Base-by-base conservation (phyloP, 192 early-diverging fungal genomes). In the Allomyces javanicus region DNA sequence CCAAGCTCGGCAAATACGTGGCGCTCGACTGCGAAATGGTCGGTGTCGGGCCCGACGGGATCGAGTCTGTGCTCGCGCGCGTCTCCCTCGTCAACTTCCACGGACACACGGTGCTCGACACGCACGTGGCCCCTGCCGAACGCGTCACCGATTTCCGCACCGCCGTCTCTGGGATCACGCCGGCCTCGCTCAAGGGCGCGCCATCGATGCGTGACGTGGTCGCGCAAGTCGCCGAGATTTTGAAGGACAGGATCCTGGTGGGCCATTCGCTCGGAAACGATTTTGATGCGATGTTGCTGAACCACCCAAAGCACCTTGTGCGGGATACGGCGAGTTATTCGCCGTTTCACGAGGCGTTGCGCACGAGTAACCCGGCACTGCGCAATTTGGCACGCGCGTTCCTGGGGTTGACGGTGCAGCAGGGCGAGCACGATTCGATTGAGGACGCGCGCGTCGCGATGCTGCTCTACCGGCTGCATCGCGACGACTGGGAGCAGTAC, bases 11-110 rank as follows among this genome's bases (percentile, higher is more conserved):
- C 58, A 93, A 91, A 71, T 97, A 84, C 72, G 68, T 99, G 6
- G 93, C 87, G 10, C 90, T 99, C 11, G 96, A 99, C 83, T 99
- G 96, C 75, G 96, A 99, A 76, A 97, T 96, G 94, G 94, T 99
- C 25, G 94, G 96, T 40, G 90, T 90, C 22, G 96, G 94, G 11
- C 81, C 81, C 25, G 84, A 85, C 44, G 96, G 93, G 3, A 72
- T 63, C 19, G 71, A 85, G 27, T 94, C 96, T n/a, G 87, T 84
- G 25, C 71, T 99, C 62, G 96, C 93, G 1, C 79, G 94, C 25
- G 89, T 97, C n/a, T 84, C 81, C 44, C 69, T 99, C 2, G 93
- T 97, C 64, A 99, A 99, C 77, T 96, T 81, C 74, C 82, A 96
- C 69, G 94, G 96, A 4, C 83, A 88, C 33, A 76, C 83, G 0